These are phyloP conservation scores for Ophiostoma pallidulum DNA, from an alignment of 2,329 filamentous ascomycete genomes.

Conservation along the genomic window DNA sequence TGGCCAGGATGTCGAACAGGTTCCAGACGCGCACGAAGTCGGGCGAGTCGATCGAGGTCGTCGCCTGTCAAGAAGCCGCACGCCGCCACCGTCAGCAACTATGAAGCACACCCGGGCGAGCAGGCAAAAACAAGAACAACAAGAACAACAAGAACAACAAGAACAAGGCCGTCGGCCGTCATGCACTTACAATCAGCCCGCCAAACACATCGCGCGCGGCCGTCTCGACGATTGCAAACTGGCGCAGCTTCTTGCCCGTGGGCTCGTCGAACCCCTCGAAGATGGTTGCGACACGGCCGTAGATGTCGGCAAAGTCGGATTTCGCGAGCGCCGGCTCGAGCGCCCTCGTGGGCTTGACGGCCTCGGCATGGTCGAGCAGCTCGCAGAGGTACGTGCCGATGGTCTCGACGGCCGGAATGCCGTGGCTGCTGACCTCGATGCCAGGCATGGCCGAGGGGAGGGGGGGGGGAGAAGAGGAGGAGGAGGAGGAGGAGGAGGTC, in stretches of 20 bases:
- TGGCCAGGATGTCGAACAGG: conserved; percentile 80
- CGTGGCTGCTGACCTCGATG: conserved; percentile 34
- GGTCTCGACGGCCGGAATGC: conserved; percentile 42
- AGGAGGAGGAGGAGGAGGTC: background rate
- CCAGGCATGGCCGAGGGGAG: conserved; percentile 38
- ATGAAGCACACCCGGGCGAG: too few species aligned
- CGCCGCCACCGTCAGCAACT: background rate
- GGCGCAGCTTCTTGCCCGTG: conserved; percentile 38
- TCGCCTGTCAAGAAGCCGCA: conserved; percentile 44
- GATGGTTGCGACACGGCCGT: conserved; percentile 33
- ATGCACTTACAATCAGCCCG: conserved; percentile 56
- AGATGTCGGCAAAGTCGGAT: conserved; percentile 48
- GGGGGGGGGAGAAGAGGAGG: background rate
- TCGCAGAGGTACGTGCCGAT: conserved; percentile 46
- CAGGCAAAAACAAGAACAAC: background rate
- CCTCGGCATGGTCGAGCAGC: conserved; percentile 49
- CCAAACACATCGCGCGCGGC: conserved; percentile 76
- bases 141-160: conserved; percentile 56
- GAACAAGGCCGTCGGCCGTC: conserved; percentile 37
- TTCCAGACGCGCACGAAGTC: conserved; percentile 85
- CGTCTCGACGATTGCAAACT: conserved; percentile 69
- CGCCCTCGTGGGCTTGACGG: conserved; percentile 46
- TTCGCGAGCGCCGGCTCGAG: conserved; percentile 71
- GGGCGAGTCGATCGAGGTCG: conserved; percentile 65
- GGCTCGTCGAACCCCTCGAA: conserved; percentile 24